Percentiles rank a stretch among this genome's conserved stretches.
These are phyloP conservation scores for Saussurea involucrata DNA, from an alignment of 129 eudicot genomes.

Conservation along the genomic window DNA sequence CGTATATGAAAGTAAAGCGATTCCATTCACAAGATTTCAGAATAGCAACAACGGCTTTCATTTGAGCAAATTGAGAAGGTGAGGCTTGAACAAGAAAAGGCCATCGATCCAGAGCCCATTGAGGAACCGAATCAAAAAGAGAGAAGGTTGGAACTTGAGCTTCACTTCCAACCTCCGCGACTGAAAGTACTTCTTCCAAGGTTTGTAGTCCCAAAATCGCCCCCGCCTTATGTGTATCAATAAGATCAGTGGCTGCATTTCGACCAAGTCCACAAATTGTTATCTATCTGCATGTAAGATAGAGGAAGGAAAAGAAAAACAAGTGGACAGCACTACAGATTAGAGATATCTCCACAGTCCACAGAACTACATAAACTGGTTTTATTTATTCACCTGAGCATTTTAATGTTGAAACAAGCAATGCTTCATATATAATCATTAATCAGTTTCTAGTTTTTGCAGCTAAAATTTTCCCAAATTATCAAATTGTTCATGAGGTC, in stretches of 20 bases:
- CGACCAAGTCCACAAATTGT: conserved; percentile 1
- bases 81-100: conserved; percentile 58
- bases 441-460: neutral
- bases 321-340: neutral
- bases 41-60: conserved; percentile 45
- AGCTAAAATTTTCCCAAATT: neutral
- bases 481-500: neutral
- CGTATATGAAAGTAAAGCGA: conserved; percentile 32
- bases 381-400: neutral
- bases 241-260: conserved; percentile 51
- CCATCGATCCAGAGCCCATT: conserved; percentile 30
- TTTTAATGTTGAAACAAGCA: neutral
- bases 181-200: conserved; percentile 39
- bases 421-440: neutral
- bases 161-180: conserved; percentile 30
- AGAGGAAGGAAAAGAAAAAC: neutral
- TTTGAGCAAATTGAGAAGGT: conserved; percentile 27
- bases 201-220: conserved; percentile 53
- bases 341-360: neutral
- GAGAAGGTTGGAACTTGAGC: conserved; percentile 42
- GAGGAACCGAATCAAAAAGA: conserved; percentile 40
- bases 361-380: neutral
- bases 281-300: neutral
- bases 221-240: conserved; percentile 24
- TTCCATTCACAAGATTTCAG: conserved; percentile 35